Evolutionary conservation across 2,329 filamentous ascomycete species (phyloP).

Genomic region (Exophiala sp.): DNA sequence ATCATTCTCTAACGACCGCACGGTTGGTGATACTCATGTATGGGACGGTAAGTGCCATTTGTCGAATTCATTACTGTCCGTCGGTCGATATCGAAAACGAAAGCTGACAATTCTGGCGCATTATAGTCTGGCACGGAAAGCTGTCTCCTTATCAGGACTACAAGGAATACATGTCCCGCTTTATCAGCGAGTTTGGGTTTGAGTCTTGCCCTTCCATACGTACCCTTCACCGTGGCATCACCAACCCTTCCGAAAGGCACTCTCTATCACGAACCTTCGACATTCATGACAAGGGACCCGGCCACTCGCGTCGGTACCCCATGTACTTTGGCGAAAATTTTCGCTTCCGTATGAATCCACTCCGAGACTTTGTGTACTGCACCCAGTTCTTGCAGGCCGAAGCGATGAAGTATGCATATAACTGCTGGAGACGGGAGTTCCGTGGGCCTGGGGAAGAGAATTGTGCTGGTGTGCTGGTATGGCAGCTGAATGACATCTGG

Average conservation of each 20-base stretch:
- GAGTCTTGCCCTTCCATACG: background rate
- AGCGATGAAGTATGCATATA: constrained; percentile 58
- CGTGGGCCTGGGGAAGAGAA: constrained; percentile 32
- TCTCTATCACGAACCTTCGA: background rate
- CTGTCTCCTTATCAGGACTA: background rate
- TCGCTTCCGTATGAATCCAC: constrained; percentile 36
- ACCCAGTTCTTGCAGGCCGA: constrained; percentile 61
- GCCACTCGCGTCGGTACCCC: constrained; percentile 79
- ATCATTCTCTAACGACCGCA: background rate
- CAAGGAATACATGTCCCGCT: background rate
- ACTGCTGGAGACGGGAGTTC: constrained; percentile 50
- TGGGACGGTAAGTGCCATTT: background rate
- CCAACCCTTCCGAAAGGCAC: background rate
- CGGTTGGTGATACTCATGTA: background rate
- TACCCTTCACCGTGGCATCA: background rate
- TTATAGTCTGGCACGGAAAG: too few species aligned
- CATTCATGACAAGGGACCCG: constrained; percentile 34
- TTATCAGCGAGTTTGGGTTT: constrained; percentile 3
- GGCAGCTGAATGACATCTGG: constrained; percentile 53
- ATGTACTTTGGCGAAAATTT: constrained; percentile 89
- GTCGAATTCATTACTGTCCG: background rate
- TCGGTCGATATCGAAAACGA: too few species aligned
- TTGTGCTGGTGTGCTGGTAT: constrained; percentile 44
- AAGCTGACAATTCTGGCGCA: too few species aligned
- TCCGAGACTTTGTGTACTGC: constrained; percentile 63